Evolutionary conservation across 129 eudicot species (phyloP), one percentile per base, ranked within the genome.

Genomic region (Saussurea involucrata): DNA sequence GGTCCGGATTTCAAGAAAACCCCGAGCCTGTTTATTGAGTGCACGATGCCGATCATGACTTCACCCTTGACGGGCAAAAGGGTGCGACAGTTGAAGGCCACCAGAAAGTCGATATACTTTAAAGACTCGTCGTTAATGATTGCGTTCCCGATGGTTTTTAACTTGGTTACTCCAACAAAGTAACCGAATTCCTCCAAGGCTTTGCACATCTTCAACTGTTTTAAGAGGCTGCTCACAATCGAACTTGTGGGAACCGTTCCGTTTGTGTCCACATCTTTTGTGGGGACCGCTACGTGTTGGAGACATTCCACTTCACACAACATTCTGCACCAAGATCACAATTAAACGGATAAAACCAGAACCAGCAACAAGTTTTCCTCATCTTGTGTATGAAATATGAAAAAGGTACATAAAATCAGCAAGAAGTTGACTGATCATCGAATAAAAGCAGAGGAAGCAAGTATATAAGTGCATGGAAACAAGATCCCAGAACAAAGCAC

Each of bases 1-100:
- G 93, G 97, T 21, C 97, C 96, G 1, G 86, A 81, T 82, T 72
- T 92, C 71, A 92, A 66, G 71, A 86, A 82, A 17, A 86, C 96
- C 2, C 97, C 97, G 0, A 5, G 9, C 0, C 58, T 65, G 55
- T 5, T 4, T 42, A 87, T 33, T 1, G 5, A 24, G 58, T 76
- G 79, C 65, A 92, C 97, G 3, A 86, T 69, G 42, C 96, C 97
- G 53, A 68, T 63, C 89, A 86, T 75, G 78, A 86, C 61, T 81
- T 92, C 97, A 15, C 90, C 95, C 9, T 24, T 33, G 29, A 81
- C 66, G 4, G 97, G 97, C 68, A 83, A 60, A 72, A 89, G 88
- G 25, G 87, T 84, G 63, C 91, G 89, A 49, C 95, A 87, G 11
- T 61, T 32, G 31, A 84, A 82, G 71, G 75, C 74, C 67, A 92